Base-by-base conservation (phyloP, 495 filamentous ascomycete species). In the Aspergillus carlsbadensis region DNA sequence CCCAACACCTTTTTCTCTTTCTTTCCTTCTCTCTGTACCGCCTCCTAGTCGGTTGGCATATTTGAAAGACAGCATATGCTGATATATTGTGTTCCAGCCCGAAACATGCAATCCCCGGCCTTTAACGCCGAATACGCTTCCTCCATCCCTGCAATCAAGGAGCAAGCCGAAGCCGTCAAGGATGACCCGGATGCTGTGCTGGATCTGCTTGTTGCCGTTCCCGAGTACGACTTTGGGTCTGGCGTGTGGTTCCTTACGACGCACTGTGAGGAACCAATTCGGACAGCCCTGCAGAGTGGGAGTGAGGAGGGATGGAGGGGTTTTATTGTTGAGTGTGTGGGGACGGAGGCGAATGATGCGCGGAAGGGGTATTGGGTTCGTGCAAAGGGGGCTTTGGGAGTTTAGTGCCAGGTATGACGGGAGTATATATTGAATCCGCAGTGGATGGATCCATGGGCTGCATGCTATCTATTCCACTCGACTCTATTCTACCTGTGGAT, bases 211-310 rank as follows among this genome's bases (percentile, higher is more conserved):
- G 71, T 75, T 20, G 62, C 66, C 0, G 79, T 90, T 60, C 65
- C 80, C 8, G 66, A 70, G 18, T 84, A 81, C 61, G 86, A 89
- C 67, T 96, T 92, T 68, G 88, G 80, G 2, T 83, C 78, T 26
- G 91, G 81, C 18, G 81, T 84, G 3, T 96, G 91, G 91, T 94
- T 87, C 64, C 58, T 90, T 37, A 82, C 67, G 5, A 87, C 77
- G 2, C 78, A 90, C 68, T 95, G 91, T 70, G 48, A 56, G 0
- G 15, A 53, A 5, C 67, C 62, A 6, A 74, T 86, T 35, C 65
- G 77, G 40, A 15, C 44, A 4, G 70, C 64, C 17, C 73, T 93
- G 61, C 70, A 75, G 59, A 50, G 56, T 10, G 83, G 78, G 1
- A 71, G 65, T 18, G 74, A 86, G 65, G 74, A 56, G 0, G 89